phyloP scores from a whole-genome alignment of 2,329 filamentous ascomycete species.

The Aspergillus fumigatiaffinis region DNA sequence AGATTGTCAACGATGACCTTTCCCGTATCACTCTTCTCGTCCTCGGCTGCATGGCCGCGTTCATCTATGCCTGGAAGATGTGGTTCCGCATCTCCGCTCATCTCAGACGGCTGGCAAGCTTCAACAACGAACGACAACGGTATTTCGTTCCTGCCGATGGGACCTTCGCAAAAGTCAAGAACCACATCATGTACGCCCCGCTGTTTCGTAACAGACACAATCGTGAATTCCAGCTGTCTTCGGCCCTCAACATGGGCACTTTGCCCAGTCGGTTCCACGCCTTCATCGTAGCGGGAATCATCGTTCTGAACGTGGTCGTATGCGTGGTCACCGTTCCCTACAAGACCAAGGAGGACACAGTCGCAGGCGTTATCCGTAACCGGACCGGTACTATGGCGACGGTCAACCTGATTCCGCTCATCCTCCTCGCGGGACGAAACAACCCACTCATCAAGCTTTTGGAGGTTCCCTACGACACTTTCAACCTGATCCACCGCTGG shows the following conservation, averaged over 20 bases:
- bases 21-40: slow-evolving; percentile 60
- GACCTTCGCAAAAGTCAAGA: slow-evolving; percentile 64
- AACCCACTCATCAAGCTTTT: slow-evolving; percentile 42
- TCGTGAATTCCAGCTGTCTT: slow-evolving; percentile 42
- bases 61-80: slow-evolving; percentile 65
- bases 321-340: slow-evolving; percentile 49
- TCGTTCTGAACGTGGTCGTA: slow-evolving; percentile 45
- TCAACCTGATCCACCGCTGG: slow-evolving; percentile 69
- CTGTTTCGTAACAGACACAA: slow-evolving; percentile 43
- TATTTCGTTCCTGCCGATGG: slow-evolving; percentile 64
- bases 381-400: slow-evolving; percentile 41
- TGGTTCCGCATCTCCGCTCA: slow-evolving; percentile 60
- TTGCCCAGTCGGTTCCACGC: slow-evolving; percentile 46
- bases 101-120: slow-evolving; percentile 67
- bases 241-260: slow-evolving; percentile 43
- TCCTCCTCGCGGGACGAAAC: slow-evolving; percentile 41
- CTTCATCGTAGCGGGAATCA: slow-evolving; percentile 37
- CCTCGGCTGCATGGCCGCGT: slow-evolving; percentile 59
- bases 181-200: slow-evolving; percentile 55
- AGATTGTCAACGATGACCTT: slow-evolving; percentile 51
- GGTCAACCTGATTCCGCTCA: slow-evolving; percentile 42
- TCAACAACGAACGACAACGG: slow-evolving; percentile 73
- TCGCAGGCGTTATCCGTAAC: slow-evolving; percentile 40
- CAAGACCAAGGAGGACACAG: slow-evolving; percentile 26
- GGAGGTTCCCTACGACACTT: slow-evolving; percentile 42